Evolutionary conservation across 2,329 filamentous ascomycete species (phyloP), one percentile per base, ranked within the genome.

Genomic region (Aspergillus luchuensis): DNA sequence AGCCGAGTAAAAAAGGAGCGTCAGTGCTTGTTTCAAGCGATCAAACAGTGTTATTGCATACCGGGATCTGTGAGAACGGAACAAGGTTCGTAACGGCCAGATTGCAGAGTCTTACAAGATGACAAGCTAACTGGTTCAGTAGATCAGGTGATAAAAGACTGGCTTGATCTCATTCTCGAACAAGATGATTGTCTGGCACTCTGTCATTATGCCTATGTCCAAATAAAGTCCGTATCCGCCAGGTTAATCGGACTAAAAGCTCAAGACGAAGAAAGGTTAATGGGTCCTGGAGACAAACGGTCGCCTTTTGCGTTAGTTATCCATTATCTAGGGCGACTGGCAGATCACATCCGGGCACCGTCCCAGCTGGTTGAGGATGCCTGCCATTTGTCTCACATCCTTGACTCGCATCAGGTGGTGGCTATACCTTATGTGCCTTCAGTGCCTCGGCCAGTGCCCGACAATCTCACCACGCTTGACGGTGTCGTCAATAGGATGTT

Each of bases 271-370:
- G 60, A 62, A 54, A 47, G 23, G 25, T 19, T 19, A 28, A 41
- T 47, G 36, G 41, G 33, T 39, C 59, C 53, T 49, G 15, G 10
- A 47, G 39, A 43, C 28, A 59, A 52, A 48, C 30, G 48, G n/a
- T 58, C 62, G 48, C 56, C 59, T 0, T 80, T 80, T 58, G 58
- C 62, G 4, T 43, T 51, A 3, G 69, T 77, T 5, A 68, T 71
- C 4, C 82, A 84, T 64, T 72, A 74, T 36, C 66, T 85, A 7
- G 81, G 82, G 2, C 74, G 81, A 0, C 66, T 85, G 2, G 78
- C 77, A n/a, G 69, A 79, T 21, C 78, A 79, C 55, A 67, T 80
- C 2, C 74, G 79, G 8, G 76, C 78, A 1, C 69, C 75, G 0
- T 71, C 72, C 4, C 63, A 76, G 8, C 70, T 85, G 0, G 52